These are phyloP conservation scores for Termitomyces sp. DNA, from an alignment of 768 basidiomycete genomes.

Conservation along the genomic window DNA sequence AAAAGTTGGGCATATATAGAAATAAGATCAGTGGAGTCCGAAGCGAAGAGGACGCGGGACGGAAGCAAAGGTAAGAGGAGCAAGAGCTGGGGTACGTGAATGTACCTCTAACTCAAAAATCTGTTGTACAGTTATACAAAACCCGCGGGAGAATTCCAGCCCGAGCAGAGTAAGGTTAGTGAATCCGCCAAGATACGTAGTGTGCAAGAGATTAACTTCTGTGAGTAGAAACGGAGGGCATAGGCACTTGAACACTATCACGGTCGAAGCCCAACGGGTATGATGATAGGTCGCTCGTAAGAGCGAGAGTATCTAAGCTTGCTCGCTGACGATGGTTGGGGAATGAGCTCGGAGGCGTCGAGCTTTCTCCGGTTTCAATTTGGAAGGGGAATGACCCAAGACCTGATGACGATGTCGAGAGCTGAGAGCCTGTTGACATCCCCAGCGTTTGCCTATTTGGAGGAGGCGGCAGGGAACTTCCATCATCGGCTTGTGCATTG, in stretches of 20 bases:
- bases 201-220: constrained; percentile 11
- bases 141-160: constrained; percentile 10
- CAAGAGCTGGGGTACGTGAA: constrained; percentile 1
- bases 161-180: constrained; percentile 6
- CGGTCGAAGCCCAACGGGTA: constrained; percentile 75
- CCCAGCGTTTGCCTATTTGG: constrained; percentile 60
- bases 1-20: neutral
- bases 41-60: neutral
- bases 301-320: constrained; percentile 78
- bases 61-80: neutral
- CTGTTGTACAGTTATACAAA: constrained; percentile 15
- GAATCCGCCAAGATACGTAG: neutral
- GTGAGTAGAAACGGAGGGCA: constrained; percentile 16
- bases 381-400: constrained; percentile 85
- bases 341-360: constrained; percentile 24
- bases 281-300: constrained; percentile 79
- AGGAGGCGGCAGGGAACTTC: constrained; percentile 38
- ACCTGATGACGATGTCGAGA: constrained; percentile 76
- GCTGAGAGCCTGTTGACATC: constrained; percentile 69
- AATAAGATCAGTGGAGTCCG: constrained; percentile 1
- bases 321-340: constrained; percentile 57
- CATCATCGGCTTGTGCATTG: constrained; percentile 15
- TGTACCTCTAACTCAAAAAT: constrained; percentile 5
- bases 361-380: constrained; percentile 57
- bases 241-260: constrained; percentile 27